Evolutionary conservation across 2,329 filamentous ascomycete genomes (phyloP).

Genomic region (Penicillium sp.): DNA sequence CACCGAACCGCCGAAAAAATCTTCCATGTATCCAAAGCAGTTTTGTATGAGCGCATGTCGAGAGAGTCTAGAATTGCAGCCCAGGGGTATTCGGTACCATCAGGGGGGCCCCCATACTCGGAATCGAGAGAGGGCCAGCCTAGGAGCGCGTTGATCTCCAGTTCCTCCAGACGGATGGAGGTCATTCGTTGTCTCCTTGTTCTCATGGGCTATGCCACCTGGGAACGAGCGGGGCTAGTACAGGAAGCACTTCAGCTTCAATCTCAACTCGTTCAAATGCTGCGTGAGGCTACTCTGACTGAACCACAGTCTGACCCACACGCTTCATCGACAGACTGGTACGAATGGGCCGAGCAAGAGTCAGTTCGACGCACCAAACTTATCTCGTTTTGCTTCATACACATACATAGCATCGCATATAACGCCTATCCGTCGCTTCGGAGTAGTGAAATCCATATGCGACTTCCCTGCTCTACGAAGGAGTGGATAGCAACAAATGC

Average conservation of each 20-base stretch:
- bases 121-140: slow-evolving; percentile 5
- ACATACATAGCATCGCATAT: slow-evolving; percentile 41
- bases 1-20: slow-evolving; percentile 32
- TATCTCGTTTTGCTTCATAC: slow-evolving; percentile 41
- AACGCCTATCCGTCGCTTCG: slow-evolving; percentile 40
- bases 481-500: slow-evolving; percentile 37
- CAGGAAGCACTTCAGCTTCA: slow-evolving; percentile 35
- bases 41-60: slow-evolving; percentile 61
- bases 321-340: slow-evolving; percentile 30
- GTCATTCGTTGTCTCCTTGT: slow-evolving; percentile 32
- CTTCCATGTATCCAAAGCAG: slow-evolving; percentile 60
- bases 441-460: slow-evolving; percentile 38
- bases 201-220: slow-evolving; percentile 35
- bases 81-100: slow-evolving; percentile 20
- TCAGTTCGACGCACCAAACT: slow-evolving; percentile 37
- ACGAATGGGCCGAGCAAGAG: slow-evolving; percentile 39
- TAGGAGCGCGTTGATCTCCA: slow-evolving; percentile 12
- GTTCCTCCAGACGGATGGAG: slow-evolving; percentile 27
- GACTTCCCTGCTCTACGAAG: slow-evolving; percentile 38
- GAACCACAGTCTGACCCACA: slow-evolving; percentile 27
- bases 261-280: slow-evolving; percentile 29
- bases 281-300: slow-evolving; percentile 31
- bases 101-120: slow-evolving; percentile 15
- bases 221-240: slow-evolving; percentile 32
- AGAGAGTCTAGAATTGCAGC: slow-evolving; percentile 21